phyloP scores from a whole-genome alignment of 768 basidiomycete species.

The Candolleomyces eurysporus region DNA sequence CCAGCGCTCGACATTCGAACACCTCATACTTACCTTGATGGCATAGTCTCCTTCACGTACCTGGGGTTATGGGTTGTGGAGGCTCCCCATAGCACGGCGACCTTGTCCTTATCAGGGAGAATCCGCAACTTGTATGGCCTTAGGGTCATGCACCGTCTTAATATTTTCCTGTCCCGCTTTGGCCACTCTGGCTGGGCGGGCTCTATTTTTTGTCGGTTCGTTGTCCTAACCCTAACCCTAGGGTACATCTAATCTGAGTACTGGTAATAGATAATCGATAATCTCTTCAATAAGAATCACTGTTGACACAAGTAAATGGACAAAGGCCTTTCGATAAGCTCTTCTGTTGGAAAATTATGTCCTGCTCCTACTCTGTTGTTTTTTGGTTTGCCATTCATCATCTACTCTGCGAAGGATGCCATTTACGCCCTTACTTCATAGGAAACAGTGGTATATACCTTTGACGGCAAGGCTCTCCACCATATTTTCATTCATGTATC shows the following conservation, averaged over 20 bases:
- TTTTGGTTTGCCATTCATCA: too few species aligned
- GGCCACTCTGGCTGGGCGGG: conserved; percentile 58
- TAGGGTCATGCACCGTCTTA: conserved; percentile 71
- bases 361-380: too few species aligned
- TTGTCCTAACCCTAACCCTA: conserved; percentile 47
- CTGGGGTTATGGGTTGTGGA: conserved; percentile 47
- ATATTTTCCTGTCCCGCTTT: conserved; percentile 71
- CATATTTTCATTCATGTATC: too few species aligned
- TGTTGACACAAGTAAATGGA: too few species aligned
- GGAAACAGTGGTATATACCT: too few species aligned
- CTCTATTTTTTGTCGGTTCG: conserved; percentile 30
- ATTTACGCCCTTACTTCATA: too few species aligned
- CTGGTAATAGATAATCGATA: too few species aligned
- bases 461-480: too few species aligned
- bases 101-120: conserved; percentile 56
- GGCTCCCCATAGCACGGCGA: conserved; percentile 58
- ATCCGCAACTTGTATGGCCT: conserved; percentile 57
- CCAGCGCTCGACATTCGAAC: not conserved
- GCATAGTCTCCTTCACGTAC: conserved; percentile 44
- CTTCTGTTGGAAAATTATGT: too few species aligned
- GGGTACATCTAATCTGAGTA: not conserved
- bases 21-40: conserved; percentile 57
- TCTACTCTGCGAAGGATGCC: too few species aligned
- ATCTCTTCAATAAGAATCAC: too few species aligned
- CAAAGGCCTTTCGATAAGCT: too few species aligned